These are phyloP conservation scores for Kodamaea fungicola DNA, from an alignment of 1,139 yeast species.

Conservation along the genomic window DNA sequence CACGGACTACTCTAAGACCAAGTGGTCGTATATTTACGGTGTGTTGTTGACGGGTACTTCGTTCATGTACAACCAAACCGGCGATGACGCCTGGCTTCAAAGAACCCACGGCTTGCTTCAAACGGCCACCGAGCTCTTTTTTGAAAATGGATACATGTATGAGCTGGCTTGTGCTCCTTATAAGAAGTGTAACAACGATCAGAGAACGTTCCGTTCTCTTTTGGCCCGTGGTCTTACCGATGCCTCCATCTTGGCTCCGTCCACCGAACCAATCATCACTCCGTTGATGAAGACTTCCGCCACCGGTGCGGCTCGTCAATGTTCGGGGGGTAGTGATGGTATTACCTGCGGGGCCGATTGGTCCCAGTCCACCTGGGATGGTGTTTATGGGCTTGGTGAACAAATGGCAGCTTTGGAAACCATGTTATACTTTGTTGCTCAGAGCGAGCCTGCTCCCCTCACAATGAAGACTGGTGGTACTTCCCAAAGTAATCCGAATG, in stretches of 20 bases:
- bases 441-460: slow-evolving; percentile 49
- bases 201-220: slow-evolving; percentile 84
- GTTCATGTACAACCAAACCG: slow-evolving; percentile 72
- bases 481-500: slow-evolving; percentile 46
- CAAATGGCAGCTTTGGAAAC: slow-evolving; percentile 86
- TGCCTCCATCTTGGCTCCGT: slow-evolving; percentile 71
- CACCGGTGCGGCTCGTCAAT: slow-evolving; percentile 72
- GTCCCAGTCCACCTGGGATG: slow-evolving; percentile 73
- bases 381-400: slow-evolving; percentile 84
- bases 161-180: slow-evolving; percentile 68
- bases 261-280: slow-evolving; percentile 48
- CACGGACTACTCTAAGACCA: slow-evolving; percentile 50
- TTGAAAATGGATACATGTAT: slow-evolving; percentile 55
- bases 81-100: slow-evolving; percentile 61
- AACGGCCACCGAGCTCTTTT: slow-evolving; percentile 56
- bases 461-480: slow-evolving; percentile 61
- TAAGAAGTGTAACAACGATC: slow-evolving; percentile 76
- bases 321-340: slow-evolving; percentile 84
- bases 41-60: slow-evolving; percentile 79
- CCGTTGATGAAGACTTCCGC: slow-evolving; percentile 60
- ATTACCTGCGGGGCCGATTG: slow-evolving; percentile 89
- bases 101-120: slow-evolving; percentile 53
- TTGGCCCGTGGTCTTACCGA: slow-evolving; percentile 72
- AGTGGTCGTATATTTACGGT: slow-evolving; percentile 92
- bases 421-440: slow-evolving; percentile 58